These are phyloP conservation scores for Trichoderma aggressivum DNA, from an alignment of 2,329 filamentous ascomycete genomes.

Conservation along the genomic window DNA sequence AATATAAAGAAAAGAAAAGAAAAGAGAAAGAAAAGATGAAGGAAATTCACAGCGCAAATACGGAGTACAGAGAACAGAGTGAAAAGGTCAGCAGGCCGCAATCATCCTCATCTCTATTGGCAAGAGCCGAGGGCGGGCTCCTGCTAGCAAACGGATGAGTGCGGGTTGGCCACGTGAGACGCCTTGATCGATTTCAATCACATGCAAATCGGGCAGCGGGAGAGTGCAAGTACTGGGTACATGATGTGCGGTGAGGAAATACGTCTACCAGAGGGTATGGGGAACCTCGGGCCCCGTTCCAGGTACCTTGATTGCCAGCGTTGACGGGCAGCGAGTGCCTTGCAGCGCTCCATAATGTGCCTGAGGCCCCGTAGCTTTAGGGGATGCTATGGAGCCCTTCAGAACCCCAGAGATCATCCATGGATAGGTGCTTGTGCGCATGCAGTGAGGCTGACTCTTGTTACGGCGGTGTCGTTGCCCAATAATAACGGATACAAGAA, in stretches of 20 bases:
- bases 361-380: not conserved
- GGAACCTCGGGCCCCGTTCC: not conserved
- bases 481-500: not conserved
- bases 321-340: not conserved
- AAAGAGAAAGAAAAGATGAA: not conserved
- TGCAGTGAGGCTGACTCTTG: not conserved
- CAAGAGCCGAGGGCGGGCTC: conserved; percentile 9
- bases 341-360: conserved; percentile 1
- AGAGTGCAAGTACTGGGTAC: not conserved
- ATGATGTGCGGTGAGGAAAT: not conserved
- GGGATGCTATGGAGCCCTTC: not conserved
- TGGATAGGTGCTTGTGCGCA: not conserved
- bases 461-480: not conserved
- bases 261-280: not conserved
- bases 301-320: not conserved
- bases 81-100: conserved; percentile 15
- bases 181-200: conserved; percentile 7
- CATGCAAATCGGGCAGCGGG: conserved; percentile 5
- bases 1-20: not conserved
- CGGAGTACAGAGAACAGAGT: not conserved
- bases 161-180: conserved; percentile 13
- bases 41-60: not conserved
- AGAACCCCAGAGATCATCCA: not conserved
- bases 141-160: conserved; percentile 1
- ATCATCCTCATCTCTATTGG: not conserved